A percentile compares a stretch with the other conserved stretches of the same genome.
Evolutionary conservation across 1,284 basidiomycete species (phyloP).

Genomic region (Ganoderma multipileum): DNA sequence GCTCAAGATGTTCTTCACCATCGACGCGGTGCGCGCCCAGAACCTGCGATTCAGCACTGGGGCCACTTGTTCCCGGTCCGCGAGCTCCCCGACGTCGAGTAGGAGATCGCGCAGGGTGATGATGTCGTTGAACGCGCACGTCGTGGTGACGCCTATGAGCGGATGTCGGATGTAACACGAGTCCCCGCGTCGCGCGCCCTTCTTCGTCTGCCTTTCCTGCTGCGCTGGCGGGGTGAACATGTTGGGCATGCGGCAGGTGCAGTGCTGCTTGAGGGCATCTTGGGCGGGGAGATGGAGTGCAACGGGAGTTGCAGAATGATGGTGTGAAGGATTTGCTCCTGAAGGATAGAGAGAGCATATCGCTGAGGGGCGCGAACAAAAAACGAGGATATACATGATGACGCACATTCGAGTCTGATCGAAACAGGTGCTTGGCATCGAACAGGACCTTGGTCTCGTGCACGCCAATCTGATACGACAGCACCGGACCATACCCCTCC

Average conservation of each 20-base stretch:
- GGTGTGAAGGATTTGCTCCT: slow-evolving; percentile 75
- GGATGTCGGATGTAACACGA: slow-evolving; percentile 99
- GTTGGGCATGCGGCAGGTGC: slow-evolving; percentile 94
- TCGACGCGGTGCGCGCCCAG: slow-evolving; percentile 84
- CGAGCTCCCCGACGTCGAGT: slow-evolving; percentile 52
- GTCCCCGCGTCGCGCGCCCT: slow-evolving; percentile 91
- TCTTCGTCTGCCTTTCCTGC: slow-evolving; percentile 64
- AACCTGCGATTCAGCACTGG: slow-evolving; percentile 77
- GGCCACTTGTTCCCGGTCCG: slow-evolving; percentile 70
- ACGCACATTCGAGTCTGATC: slow-evolving; percentile 78
- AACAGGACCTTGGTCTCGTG: slow-evolving; percentile 91
- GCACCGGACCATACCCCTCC: slow-evolving; percentile 78
- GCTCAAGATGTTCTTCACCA: slow-evolving; percentile 91
- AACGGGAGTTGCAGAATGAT: slow-evolving; percentile 81
- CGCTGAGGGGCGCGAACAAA: background rate
- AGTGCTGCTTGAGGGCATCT: slow-evolving; percentile 70
- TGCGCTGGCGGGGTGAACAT: slow-evolving; percentile 88
- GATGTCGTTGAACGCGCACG: slow-evolving; percentile 88
- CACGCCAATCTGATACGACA: slow-evolving; percentile 86
- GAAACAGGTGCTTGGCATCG: slow-evolving; percentile 89
- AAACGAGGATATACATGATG: background rate
- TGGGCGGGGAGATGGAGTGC: slow-evolving; percentile 69
- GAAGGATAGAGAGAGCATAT: background rate
- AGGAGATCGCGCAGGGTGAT: slow-evolving; percentile 76
- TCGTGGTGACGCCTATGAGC: slow-evolving; percentile 97